These are phyloP conservation scores for Schizosaccharomyces octosporus DNA, from an alignment of 805 yeast genomes.

Conservation along the genomic window DNA sequence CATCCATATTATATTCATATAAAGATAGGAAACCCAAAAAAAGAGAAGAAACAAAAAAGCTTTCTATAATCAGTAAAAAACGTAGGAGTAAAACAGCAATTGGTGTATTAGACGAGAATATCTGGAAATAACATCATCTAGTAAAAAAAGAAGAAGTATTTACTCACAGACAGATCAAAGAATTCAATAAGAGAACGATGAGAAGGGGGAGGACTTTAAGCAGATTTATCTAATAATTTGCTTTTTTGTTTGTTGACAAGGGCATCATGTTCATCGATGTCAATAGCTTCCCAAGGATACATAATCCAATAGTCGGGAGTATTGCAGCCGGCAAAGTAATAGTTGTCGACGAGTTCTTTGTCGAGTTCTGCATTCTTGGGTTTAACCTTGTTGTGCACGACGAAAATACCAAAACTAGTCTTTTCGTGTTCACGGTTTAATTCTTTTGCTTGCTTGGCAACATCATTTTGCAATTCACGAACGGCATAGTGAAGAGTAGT, in stretches of 20 bases:
- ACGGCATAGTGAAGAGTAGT: slow-evolving; percentile 72
- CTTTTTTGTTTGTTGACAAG: not conserved
- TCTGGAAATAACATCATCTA: no score
- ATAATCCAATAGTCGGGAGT: slow-evolving; percentile 67
- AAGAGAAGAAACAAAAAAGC: no score
- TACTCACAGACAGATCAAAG: no score
- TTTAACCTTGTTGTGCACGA: slow-evolving; percentile 63
- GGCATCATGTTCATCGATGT: not conserved
- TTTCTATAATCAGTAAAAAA: no score
- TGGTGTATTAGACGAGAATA: no score
- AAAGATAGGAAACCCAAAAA: no score
- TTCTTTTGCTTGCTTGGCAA: slow-evolving; percentile 31
- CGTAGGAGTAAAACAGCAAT: no score
- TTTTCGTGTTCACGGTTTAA: slow-evolving; percentile 33
- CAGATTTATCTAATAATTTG: no score
- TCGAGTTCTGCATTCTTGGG: slow-evolving; percentile 49
- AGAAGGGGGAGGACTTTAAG: no score
- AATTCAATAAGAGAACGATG: no score
- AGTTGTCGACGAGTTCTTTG: slow-evolving; percentile 34
- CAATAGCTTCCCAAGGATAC: slow-evolving; percentile 52
- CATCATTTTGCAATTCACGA: slow-evolving; percentile 45
- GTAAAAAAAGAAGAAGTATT: no score
- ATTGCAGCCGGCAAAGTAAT: slow-evolving; percentile 49
- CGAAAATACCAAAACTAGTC: slow-evolving; percentile 53
- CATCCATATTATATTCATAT: no score